A percentile compares a stretch with the other conserved stretches of the same genome.
Conservation (phyloP, 257 asterid genomes). For the Ilex aquifolium region DNA sequence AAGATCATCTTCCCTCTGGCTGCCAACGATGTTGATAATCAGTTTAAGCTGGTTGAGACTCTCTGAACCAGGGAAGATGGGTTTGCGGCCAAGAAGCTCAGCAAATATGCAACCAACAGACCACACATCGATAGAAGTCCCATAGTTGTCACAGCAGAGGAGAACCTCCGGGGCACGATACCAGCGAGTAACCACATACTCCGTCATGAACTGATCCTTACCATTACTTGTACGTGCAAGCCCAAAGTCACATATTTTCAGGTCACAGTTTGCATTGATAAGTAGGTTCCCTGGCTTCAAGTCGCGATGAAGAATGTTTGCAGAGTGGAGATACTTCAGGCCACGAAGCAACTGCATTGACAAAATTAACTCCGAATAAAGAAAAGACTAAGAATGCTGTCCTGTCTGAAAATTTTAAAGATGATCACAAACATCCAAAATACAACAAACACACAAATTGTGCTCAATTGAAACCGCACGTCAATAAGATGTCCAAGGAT, state of each 20-base stretch:
- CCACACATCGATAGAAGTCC: conserved; percentile 62
- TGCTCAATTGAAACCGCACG: too few species aligned
- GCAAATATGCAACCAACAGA: conserved; percentile 66
- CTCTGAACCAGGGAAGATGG: conserved; percentile 57
- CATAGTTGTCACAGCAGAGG: conserved; percentile 59
- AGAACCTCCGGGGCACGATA: conserved; percentile 66
- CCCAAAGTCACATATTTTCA: conserved; percentile 58
- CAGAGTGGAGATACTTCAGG: conserved; percentile 57
- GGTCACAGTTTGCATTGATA: conserved; percentile 53
- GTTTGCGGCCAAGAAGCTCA: conserved; percentile 58
- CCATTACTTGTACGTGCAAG: conserved; percentile 53
- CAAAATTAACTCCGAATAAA: not conserved
- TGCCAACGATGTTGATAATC: conserved; percentile 51
- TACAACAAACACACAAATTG: too few species aligned
- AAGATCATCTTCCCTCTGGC: conserved; percentile 47
- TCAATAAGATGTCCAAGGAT: too few species aligned
- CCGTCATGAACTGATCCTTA: conserved; percentile 60
- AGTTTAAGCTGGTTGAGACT: conserved; percentile 59
- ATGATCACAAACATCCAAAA: too few species aligned
- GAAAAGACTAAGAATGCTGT: too few species aligned
- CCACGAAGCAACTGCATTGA: conserved; percentile 52
- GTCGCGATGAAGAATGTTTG: conserved; percentile 63
- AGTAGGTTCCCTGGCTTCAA: conserved; percentile 63
- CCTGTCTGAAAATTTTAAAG: too few species aligned
- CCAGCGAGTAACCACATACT: conserved; percentile 64